phyloP scores from a whole-genome alignment of 805 yeast genomes.

The Debaryomyces castellii region DNA sequence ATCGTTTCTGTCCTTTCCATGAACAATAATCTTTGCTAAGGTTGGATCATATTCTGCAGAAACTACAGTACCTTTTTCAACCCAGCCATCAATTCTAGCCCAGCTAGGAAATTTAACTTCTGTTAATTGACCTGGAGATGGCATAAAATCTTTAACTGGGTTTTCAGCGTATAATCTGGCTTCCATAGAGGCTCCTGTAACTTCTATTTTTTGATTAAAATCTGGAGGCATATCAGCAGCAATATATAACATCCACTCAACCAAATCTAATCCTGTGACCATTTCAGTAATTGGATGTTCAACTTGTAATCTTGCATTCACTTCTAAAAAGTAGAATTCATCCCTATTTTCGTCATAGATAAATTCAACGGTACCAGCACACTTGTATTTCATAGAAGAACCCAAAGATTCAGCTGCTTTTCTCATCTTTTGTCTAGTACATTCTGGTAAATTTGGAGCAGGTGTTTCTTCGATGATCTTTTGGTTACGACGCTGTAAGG shows the following conservation, averaged over 20 bases:
- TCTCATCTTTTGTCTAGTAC: conserved; percentile 73
- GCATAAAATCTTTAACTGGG: conserved; percentile 91
- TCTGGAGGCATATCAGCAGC: conserved; percentile 90
- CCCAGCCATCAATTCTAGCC: conserved; percentile 97
- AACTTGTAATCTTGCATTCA: conserved; percentile 94
- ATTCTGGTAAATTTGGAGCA: conserved; percentile 87
- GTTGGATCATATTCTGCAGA: conserved; percentile 97
- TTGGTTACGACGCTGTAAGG: conserved; percentile 95
- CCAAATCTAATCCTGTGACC: conserved; percentile 92
- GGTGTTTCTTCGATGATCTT: conserved; percentile 97
- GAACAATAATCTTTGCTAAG: conserved; percentile 92
- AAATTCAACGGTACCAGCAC: conserved; percentile 98
- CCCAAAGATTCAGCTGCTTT: conserved; percentile 83
- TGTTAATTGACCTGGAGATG: conserved; percentile 92
- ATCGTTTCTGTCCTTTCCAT: conserved; percentile 84
- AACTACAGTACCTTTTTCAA: conserved; percentile 77
- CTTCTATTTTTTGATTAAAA: conserved; percentile 55
- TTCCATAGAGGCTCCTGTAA: conserved; percentile 92
- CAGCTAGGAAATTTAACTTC: conserved; percentile 82
- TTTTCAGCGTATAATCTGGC: conserved; percentile 96
- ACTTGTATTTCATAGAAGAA: conserved; percentile 79
- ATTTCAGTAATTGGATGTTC: conserved; percentile 97
- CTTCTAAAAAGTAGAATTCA: conserved; percentile 92
- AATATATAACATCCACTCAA: conserved; percentile 93
- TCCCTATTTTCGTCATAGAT: conserved; percentile 85